Conservation (phyloP, 352 stramenopile genomes). For the Phytopythium montanum region DNA sequence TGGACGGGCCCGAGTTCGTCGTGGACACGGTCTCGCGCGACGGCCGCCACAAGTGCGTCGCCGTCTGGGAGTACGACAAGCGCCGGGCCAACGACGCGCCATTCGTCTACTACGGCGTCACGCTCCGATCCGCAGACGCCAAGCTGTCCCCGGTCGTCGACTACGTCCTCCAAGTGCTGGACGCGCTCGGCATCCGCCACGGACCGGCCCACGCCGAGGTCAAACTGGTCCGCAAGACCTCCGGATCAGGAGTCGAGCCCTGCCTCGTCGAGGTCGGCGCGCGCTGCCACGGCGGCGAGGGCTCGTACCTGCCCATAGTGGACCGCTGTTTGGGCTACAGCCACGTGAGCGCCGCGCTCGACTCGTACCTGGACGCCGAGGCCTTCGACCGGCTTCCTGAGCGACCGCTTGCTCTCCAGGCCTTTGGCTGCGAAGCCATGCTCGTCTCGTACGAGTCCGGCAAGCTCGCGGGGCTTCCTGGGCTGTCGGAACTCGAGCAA, state of each 20-base stretch:
- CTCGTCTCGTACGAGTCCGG: constrained; percentile 88
- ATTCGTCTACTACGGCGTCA: constrained; percentile 94
- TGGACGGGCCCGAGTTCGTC: constrained; percentile 94
- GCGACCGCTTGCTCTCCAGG: constrained; percentile 58
- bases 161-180: constrained; percentile 72
- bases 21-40: constrained; percentile 95
- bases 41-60: constrained; percentile 93
- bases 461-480: constrained; percentile 79
- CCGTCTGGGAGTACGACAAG: constrained; percentile 98
- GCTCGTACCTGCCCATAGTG: constrained; percentile 89
- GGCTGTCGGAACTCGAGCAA: constrained; percentile 79
- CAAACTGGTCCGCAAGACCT: constrained; percentile 57
- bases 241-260: constrained; percentile 30
- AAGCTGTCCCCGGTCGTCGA: constrained; percentile 38
- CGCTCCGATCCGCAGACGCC: constrained; percentile 50
- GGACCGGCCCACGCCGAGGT: constrained; percentile 87
- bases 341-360: constrained; percentile 88
- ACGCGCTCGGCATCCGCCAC: constrained; percentile 80
- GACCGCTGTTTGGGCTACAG: constrained; percentile 90
- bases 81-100: constrained; percentile 87
- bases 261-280: constrained; percentile 95
- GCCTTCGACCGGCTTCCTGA: constrained; percentile 55
- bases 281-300: constrained; percentile 93
- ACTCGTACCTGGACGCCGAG: constrained; percentile 79
- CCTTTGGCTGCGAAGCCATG: constrained; percentile 89